Percentiles rank a stretch among this genome's conserved stretches.
These are phyloP conservation scores for Streptanthus diversifolius DNA, from an alignment of 345 rosid species.

Conservation along the genomic window DNA sequence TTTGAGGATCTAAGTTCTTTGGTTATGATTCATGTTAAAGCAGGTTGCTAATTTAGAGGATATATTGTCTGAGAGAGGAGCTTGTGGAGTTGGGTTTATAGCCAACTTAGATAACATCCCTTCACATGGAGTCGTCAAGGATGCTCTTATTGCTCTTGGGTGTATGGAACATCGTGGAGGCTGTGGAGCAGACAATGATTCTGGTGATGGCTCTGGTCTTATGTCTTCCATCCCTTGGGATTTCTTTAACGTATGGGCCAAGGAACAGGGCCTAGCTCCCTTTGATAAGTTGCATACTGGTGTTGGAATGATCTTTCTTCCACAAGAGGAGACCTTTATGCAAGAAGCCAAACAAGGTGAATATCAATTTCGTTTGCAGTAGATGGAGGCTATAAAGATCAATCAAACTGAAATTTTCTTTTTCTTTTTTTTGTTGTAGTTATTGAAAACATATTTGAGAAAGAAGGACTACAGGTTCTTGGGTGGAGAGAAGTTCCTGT, in stretches of 20 bases:
- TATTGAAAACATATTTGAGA: constrained; percentile 66
- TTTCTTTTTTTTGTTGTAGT: constrained; percentile 40
- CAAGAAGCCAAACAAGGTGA: constrained; percentile 84
- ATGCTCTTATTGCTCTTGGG: constrained; percentile 89
- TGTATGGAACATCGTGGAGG: constrained; percentile 99
- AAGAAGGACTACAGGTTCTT: constrained; percentile 94
- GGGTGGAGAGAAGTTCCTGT: constrained; percentile 99
- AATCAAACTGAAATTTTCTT: background rate
- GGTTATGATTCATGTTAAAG: background rate
- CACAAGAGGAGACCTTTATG: constrained; percentile 54
- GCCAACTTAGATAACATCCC: constrained; percentile 91
- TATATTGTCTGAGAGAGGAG: constrained; percentile 91
- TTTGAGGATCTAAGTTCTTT: background rate
- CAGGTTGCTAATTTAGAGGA: constrained; percentile 86
- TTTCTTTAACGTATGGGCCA: constrained; percentile 73
- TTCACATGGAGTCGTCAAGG: constrained; percentile 68
- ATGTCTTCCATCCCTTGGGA: constrained; percentile 99
- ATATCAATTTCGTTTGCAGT: background rate
- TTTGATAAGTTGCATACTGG: constrained; percentile 86
- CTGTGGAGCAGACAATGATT: constrained; percentile 97
- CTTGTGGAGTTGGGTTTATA: constrained; percentile 98
- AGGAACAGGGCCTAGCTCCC: constrained; percentile 61
- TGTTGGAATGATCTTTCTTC: constrained; percentile 95
- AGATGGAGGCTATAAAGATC: background rate
- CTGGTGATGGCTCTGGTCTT: constrained; percentile 96